Percentiles rank a stretch among this genome's conserved stretches.
phyloP scores from a whole-genome alignment of 176 grass and related monocot species.

The bread wheat (Triticum aestivum) region IWGSC_CS_RefSeq_v2.1 NC_057800.1:351587749-351588248 shows the following conservation, averaged over 20 bases:
- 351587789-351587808: constrained; percentile 94
- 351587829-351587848: constrained; percentile 97
- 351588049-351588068: neutral
- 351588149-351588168: neutral
- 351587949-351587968: constrained; percentile 95
- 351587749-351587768: constrained; percentile 58
- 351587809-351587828: constrained; percentile 98
- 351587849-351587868: constrained; percentile 98
- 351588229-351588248: neutral
- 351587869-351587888: constrained; percentile 93
- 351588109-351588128: neutral
- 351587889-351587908: constrained; percentile 96
- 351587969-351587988: constrained; percentile 96
- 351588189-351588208: constrained; percentile 4
- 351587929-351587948: constrained; percentile 96
- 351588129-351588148: neutral
- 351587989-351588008: constrained; percentile 83
- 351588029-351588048: neutral
- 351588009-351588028: neutral
- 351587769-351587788: constrained; percentile 89
- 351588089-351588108: neutral
- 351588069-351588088: neutral
- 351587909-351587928: constrained; percentile 92
- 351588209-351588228: neutral
- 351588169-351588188: neutral